Base-by-base conservation (phyloP, 2,329 filamentous ascomycete species). In the Colletotrichum somersetense region DNA sequence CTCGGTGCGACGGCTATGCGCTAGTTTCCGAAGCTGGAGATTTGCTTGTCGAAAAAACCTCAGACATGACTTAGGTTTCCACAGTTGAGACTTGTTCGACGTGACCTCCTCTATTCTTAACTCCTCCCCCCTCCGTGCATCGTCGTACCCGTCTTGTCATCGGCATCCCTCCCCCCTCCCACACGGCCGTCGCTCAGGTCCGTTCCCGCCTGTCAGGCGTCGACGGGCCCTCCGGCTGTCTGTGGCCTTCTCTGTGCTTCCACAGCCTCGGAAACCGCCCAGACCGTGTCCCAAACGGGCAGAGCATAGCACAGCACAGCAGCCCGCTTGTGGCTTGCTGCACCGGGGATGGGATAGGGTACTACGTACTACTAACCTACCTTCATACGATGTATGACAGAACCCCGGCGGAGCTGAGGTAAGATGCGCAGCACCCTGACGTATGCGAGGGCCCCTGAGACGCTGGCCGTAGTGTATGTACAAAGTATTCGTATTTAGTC, bases 181-280 rank as follows among this genome's bases (percentile, higher is more conserved):
- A 53, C 46, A 40, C 56, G 46, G 52, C 40, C 46, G 35, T 44
- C 59, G 59, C 46, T 52, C 33, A 62, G 50, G 55, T 70, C 67
- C 67, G 44, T 67, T 52, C 55, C 67, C 62, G 56, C 58, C 46
- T 61, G 67, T 63, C 62, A 67, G 62, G 63, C 63, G 58, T 68
- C 38, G 52, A 71, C 65, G 65, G 58, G 35, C 26, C 35, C 44
- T 11, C 8, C 42, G 10, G 40, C 57, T 35, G 69, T 71, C 65
- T 68, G 65, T 71, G 62, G n/a, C 53, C 52, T 72, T 72, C 72
- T 72, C 59, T 72, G 64, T 50, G 64, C 64, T 73, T 73, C 72
- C 64, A 72, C 64, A 35, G 66, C 53, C 46, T 65, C 66, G 61
- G 70, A 66, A 55, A 66, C 66, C 66, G 50, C 66, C 44, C 50